Evolutionary conservation across 495 filamentous ascomycete genomes (phyloP), one percentile per base, ranked within the genome.

Genomic region (Trichoderma orchidacearum): DNA sequence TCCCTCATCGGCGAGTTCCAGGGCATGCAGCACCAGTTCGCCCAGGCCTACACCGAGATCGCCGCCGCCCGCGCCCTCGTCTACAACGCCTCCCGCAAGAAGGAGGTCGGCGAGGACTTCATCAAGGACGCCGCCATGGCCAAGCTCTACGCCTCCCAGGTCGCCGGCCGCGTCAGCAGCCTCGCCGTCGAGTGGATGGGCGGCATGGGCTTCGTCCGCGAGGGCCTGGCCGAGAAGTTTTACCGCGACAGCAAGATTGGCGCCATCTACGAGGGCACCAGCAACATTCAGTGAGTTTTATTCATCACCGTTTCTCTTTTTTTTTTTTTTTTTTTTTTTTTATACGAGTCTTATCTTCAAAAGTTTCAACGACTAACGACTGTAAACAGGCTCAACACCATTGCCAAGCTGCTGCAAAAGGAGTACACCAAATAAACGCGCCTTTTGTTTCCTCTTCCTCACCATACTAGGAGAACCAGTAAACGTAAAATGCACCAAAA

Each of bases 231-330:
- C 3, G 93, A 99, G 84, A 99, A 99, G 82, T 94, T 85, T 75
- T 99, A 85, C 78, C 79, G 93, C 23, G 93, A 99, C 69, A 92
- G 87, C 75, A 99, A 96, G 83, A 99, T 99, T 66, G 93, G 93
- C 1, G 90, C 89, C 48, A 97, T 99, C 61, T 97, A 99, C 73
- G 93, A 99, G 77, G 93, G 93, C 38, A 95, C 90, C 55, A 80
- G 77, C 66, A 81, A 81, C 63, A 81, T 81, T 51, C 78, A 81
- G 76, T 77, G 70, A 65, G 74, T 65, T 34, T 13, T n/a, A n/a
- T n/a, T n/a, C n/a, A n/a, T n/a, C n/a, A n/a, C n/a, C n/a, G n/a
- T n/a, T n/a, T n/a, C n/a, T n/a, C n/a, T n/a, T 30, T 18, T 0
- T 29, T 25, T 21, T 28, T 35, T 12, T 3, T 6, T 30, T 2